These are phyloP conservation scores for Ceratobasidium papillatum DNA, from an alignment of 1,284 basidiomycete genomes.

Conservation along the genomic window DNA sequence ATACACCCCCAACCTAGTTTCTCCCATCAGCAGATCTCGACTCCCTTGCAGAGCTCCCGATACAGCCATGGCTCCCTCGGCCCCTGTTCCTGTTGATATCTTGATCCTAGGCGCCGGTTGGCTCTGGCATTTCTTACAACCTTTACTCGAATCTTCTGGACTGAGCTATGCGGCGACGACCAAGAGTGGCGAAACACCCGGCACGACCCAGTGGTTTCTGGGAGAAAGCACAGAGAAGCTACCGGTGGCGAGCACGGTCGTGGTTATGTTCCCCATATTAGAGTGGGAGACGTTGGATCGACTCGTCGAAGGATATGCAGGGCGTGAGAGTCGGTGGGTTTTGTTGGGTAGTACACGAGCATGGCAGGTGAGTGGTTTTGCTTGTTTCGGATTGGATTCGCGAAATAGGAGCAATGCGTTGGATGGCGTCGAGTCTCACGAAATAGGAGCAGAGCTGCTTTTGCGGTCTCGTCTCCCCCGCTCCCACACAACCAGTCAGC, in stretches of 20 bases:
- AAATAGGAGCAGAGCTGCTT: no score
- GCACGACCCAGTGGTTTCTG: conserved; percentile 45
- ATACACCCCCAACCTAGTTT: background rate
- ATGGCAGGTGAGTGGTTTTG: conserved; percentile 46
- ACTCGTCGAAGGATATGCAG: conserved; percentile 46
- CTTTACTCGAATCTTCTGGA: conserved; percentile 43
- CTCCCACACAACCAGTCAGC: conserved; percentile 3
- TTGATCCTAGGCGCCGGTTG: conserved; percentile 55
- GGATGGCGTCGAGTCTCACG: background rate
- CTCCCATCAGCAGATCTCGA: background rate
- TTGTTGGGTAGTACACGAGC: conserved; percentile 50
- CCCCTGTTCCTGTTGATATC: conserved; percentile 48
- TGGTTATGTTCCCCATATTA: conserved; percentile 53
- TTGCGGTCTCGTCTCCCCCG: background rate
- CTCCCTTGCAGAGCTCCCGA: background rate
- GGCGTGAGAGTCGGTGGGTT: conserved; percentile 45
- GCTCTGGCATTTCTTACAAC: conserved; percentile 53
- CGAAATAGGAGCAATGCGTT: background rate
- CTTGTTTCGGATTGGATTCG: conserved; percentile 15
- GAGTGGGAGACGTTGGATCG: conserved; percentile 44
- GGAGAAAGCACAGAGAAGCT: conserved; percentile 47
- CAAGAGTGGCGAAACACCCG: conserved; percentile 51
- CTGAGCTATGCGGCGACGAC: conserved; percentile 44
- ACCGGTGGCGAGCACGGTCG: conserved; percentile 51
- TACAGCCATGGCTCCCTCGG: background rate